These are phyloP conservation scores for Zalaria obscura DNA, from an alignment of 2,329 filamentous ascomycete genomes.

Conservation along the genomic window DNA sequence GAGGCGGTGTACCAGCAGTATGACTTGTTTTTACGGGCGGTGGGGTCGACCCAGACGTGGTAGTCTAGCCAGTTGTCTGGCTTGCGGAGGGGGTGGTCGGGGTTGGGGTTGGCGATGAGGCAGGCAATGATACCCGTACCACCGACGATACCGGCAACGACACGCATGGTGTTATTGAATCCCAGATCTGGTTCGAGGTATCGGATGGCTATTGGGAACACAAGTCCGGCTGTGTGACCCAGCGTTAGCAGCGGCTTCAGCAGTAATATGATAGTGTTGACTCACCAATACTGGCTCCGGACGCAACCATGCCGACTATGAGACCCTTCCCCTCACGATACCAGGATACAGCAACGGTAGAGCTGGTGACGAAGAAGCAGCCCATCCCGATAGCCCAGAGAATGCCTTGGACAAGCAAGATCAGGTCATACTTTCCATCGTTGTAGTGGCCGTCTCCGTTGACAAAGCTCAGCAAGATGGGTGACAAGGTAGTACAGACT, in stretches of 20 bases:
- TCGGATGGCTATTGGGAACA: slow-evolving; percentile 29
- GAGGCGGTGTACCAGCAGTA: slow-evolving; percentile 30
- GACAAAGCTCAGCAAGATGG: slow-evolving; percentile 29
- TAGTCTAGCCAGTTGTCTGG: slow-evolving; percentile 25
- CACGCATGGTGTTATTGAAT: slow-evolving; percentile 30
- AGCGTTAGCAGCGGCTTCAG: not conserved
- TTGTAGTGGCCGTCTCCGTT: slow-evolving; percentile 22
- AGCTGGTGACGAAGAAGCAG: slow-evolving; percentile 34
- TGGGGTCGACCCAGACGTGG: slow-evolving; percentile 26
- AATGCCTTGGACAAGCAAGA: slow-evolving; percentile 34
- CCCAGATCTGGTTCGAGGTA: slow-evolving; percentile 27
- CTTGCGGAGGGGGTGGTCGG: slow-evolving; percentile 22
- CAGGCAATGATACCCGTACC: slow-evolving; percentile 27
- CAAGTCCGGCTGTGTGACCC: slow-evolving; percentile 19
- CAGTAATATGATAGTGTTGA: not conserved
- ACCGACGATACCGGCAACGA: slow-evolving; percentile 26
- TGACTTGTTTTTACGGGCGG: slow-evolving; percentile 27
- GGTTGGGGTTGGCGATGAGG: slow-evolving; percentile 29
- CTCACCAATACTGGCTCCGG: slow-evolving; percentile 31
- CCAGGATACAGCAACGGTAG: slow-evolving; percentile 33
- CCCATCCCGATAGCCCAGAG: slow-evolving; percentile 34
- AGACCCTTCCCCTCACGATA: slow-evolving; percentile 32
- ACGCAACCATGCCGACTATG: slow-evolving; percentile 35
- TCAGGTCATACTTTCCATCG: slow-evolving; percentile 25
- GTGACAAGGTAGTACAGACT: slow-evolving; percentile 27